Evolutionary conservation across 768 basidiomycete species (phyloP), one percentile per base, ranked within the genome.

Genomic region (Boletus vinaceobasis): DNA sequence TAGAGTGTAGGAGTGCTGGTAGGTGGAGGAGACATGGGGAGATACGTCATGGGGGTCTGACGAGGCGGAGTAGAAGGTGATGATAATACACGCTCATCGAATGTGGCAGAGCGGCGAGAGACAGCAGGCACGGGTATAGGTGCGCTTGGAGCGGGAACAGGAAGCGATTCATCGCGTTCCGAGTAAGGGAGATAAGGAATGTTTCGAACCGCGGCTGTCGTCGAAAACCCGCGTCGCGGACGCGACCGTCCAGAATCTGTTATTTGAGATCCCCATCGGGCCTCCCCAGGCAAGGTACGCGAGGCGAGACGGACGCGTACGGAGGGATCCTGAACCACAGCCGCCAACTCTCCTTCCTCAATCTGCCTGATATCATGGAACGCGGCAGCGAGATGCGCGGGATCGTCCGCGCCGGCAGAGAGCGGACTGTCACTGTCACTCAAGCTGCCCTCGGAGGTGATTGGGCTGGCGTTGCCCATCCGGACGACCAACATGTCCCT

Each of bases 1-100:
- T 85, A 84, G 31, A 84, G 71, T 38, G 80, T 75, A 8, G 84
- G 84, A 1, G 84, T 80, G 48, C 79, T 77, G 7, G 79, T 69
- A 1, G 81, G 81, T 7, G 82, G 73, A 5, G 84, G 80, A 3
- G 83, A 83, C 27, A 83, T 81, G n/a, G 68, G 54, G 7, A 63
- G 13, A 32, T 64, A 62, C 10, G 62, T 36, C 27, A 63, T 44
- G 2, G 68, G 42, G 8, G 60, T 58, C 52, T 67, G 66, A 45
- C 61, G 66, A 2, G 63, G 68, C 0, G 75, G 75, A 7, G 75
- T 74, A 5, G 67, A 63, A 1, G 73, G 71, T 2, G 63, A 57
- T 17, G 52, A 9, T 1, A 58, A 37, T 19, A 36, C 15, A 15
- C 55, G 55, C 15, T 68, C 71, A 17, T 72, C 69, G 32, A 43